These are phyloP conservation scores for Ogataea nakhonphanomensis DNA, from an alignment of 805 yeast species.

Conservation along the genomic window DNA sequence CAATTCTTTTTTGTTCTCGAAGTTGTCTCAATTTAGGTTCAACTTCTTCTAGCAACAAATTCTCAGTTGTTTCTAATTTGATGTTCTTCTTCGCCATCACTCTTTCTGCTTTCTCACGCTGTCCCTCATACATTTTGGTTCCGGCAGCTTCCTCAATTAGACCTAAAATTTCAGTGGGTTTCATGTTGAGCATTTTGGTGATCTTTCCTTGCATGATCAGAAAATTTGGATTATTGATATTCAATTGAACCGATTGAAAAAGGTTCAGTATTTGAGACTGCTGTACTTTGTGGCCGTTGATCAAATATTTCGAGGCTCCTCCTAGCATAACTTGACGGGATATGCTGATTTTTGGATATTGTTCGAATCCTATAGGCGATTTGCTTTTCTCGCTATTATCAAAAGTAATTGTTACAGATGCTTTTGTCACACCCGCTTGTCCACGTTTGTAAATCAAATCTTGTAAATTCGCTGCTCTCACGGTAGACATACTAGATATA, in stretches of 20 bases:
- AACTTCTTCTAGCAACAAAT: constrained; percentile 76
- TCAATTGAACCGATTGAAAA: constrained; percentile 92
- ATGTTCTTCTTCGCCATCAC: constrained; percentile 90
- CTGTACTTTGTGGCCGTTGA: constrained; percentile 95
- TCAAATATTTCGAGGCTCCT: constrained; percentile 85
- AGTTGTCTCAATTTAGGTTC: constrained; percentile 86
- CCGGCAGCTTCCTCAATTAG: constrained; percentile 98
- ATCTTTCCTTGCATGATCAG: constrained; percentile 98
- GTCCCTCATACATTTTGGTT: constrained; percentile 90
- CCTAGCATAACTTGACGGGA: constrained; percentile 90
- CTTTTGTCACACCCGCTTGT: constrained; percentile 96
- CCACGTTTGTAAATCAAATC: constrained; percentile 96
- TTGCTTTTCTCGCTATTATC: constrained; percentile 74
- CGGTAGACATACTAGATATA: constrained; percentile 89
- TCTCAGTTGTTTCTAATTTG: constrained; percentile 73
- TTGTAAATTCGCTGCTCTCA: constrained; percentile 88
- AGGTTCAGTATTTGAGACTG: constrained; percentile 87
- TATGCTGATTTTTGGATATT: constrained; percentile 73
- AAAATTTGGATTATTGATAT: constrained; percentile 95
- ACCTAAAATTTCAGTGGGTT: constrained; percentile 83
- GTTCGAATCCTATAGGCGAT: constrained; percentile 86
- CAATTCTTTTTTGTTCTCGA: constrained; percentile 75
- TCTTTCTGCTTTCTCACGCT: constrained; percentile 86
- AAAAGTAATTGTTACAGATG: constrained; percentile 93
- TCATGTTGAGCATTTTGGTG: constrained; percentile 96